A percentile compares a stretch with the other conserved stretches of the same genome.
Conservation (phyloP, 495 filamentous ascomycete genomes). For the Schizothecium vesticola region DNA sequence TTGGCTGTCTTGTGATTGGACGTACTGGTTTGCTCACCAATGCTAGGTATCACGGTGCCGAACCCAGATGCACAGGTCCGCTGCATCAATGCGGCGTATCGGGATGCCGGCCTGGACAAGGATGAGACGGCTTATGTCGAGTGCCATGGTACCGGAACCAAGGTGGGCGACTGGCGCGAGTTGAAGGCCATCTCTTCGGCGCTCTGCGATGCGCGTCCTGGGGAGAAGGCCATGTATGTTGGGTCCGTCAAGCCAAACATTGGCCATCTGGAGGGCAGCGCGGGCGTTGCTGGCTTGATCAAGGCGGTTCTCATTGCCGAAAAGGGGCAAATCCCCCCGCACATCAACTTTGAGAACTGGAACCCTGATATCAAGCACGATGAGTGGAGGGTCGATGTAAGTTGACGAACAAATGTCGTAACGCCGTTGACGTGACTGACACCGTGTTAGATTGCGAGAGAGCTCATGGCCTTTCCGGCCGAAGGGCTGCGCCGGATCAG, state of each 20-base stretch:
- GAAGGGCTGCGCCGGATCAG: slow-evolving; percentile 2
- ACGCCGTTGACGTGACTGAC: not conserved
- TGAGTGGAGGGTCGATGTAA: slow-evolving; percentile 18
- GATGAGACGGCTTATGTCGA: slow-evolving; percentile 43
- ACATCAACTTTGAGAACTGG: slow-evolving; percentile 42
- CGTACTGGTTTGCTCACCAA: slow-evolving; percentile 28
- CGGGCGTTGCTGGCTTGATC: slow-evolving; percentile 48
- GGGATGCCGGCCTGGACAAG: slow-evolving; percentile 38
- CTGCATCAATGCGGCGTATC: slow-evolving; percentile 45
- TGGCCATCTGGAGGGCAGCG: slow-evolving; percentile 49
- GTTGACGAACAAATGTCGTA: not conserved
- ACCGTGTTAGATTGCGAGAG: not conserved
- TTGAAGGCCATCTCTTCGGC: slow-evolving; percentile 41
- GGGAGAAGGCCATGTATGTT: slow-evolving; percentile 38
- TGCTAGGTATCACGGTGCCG: slow-evolving; percentile 46
- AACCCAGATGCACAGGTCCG: slow-evolving; percentile 45
- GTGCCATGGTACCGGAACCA: slow-evolving; percentile 30
- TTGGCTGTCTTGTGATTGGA: slow-evolving; percentile 16
- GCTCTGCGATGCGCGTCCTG: slow-evolving; percentile 26
- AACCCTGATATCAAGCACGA: slow-evolving; percentile 38
- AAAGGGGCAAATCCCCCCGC: slow-evolving; percentile 41
- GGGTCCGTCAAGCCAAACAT: slow-evolving; percentile 53
- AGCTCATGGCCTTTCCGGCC: not conserved
- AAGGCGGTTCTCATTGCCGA: slow-evolving; percentile 48
- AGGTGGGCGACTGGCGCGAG: slow-evolving; percentile 13